Evolutionary conservation across 331 rosid species (phyloP).

Genomic region (Pyrus hybrid): DNA sequence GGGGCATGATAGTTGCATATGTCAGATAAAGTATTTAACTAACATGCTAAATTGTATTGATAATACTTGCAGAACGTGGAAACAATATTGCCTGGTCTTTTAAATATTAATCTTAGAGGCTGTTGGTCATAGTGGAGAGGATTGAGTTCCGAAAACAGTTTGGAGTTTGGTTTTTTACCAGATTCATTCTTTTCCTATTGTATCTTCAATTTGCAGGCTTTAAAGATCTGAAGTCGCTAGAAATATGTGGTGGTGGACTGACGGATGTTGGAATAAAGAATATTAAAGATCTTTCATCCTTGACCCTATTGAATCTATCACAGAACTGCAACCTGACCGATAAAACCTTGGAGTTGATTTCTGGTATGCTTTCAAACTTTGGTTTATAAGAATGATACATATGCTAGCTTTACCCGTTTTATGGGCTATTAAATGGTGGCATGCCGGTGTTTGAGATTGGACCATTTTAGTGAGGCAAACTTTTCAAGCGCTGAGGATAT

Average conservation of each 20-base stretch:
- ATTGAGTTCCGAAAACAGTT: neutral
- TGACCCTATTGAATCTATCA: slow-evolving; percentile 72
- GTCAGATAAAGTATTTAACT: neutral
- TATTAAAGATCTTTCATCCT: slow-evolving; percentile 73
- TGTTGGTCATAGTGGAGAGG: neutral
- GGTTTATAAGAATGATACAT: neutral
- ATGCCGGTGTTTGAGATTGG: neutral
- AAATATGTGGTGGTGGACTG: slow-evolving; percentile 90
- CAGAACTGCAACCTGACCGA: slow-evolving; percentile 86
- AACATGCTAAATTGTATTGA: neutral
- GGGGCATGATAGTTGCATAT: neutral
- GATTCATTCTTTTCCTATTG: neutral
- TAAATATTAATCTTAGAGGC: neutral
- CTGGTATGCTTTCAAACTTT: slow-evolving; percentile 43
- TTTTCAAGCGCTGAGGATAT: neutral
- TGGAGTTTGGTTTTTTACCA: neutral
- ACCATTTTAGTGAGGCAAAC: neutral
- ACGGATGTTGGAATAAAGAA: slow-evolving; percentile 89
- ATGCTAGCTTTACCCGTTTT: slow-evolving; percentile 2
- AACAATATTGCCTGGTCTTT: neutral
- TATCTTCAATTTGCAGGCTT: slow-evolving; percentile 45
- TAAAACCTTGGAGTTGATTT: slow-evolving; percentile 70
- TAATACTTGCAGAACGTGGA: neutral
- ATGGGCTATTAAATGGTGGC: neutral
- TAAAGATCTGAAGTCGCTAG: slow-evolving; percentile 78